These are phyloP conservation scores for Teunomyces kruisii DNA, from an alignment of 805 yeast genomes.

Conservation along the genomic window DNA sequence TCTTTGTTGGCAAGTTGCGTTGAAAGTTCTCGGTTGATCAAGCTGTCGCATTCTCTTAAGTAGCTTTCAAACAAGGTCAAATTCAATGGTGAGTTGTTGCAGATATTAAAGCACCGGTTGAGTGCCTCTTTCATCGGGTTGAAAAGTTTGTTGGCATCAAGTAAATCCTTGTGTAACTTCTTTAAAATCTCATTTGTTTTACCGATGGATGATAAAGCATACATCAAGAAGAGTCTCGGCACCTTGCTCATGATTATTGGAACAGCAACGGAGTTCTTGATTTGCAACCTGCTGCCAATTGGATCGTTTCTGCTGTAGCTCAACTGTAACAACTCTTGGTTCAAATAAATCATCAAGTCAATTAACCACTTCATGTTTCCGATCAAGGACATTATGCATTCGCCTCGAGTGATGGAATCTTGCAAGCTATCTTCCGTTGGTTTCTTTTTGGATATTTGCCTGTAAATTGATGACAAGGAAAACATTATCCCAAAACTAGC, in stretches of 20 bases:
- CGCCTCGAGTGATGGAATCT: constrained; percentile 60
- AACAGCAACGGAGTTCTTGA: constrained; percentile 45
- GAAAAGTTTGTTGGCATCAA: constrained; percentile 39
- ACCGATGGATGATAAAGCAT: constrained; percentile 65
- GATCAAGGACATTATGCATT: constrained; percentile 57
- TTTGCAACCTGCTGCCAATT: constrained; percentile 17
- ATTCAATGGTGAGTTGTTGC: constrained; percentile 53
- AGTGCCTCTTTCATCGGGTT: constrained; percentile 55
- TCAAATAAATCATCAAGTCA: constrained; percentile 68
- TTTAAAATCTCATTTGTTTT: constrained; percentile 57
- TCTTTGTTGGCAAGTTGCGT: constrained; percentile 19
- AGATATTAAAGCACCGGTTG: constrained; percentile 47
- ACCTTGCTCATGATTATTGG: constrained; percentile 67
- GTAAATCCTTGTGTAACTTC: constrained; percentile 54
- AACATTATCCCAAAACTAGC: constrained; percentile 70
- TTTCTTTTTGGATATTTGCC: constrained; percentile 65
- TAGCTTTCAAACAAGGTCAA: constrained; percentile 59
- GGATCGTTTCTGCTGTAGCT: constrained; percentile 21
- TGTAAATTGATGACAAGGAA: constrained; percentile 56
- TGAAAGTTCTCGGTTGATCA: constrained; percentile 30
- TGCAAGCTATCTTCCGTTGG: constrained; percentile 50
- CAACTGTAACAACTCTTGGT: constrained; percentile 68
- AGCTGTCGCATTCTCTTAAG: constrained; percentile 53
- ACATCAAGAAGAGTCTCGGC: constrained; percentile 64
- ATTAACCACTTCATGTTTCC: constrained; percentile 87